These are phyloP conservation scores for Hypomyces rosellus DNA, from an alignment of 2,329 filamentous ascomycete genomes.

Conservation along the genomic window DNA sequence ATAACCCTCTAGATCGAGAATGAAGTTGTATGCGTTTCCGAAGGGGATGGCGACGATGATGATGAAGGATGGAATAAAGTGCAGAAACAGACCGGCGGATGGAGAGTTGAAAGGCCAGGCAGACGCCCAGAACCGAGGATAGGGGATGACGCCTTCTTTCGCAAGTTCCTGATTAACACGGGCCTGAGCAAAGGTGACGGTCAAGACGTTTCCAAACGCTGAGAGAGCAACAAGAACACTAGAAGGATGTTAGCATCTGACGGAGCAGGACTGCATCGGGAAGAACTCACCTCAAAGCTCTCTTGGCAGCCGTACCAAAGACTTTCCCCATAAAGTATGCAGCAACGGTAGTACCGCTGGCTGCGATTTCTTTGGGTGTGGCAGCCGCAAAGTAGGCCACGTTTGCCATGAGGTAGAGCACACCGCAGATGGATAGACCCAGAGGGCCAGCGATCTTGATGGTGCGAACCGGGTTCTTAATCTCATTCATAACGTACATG, in stretches of 20 bases:
- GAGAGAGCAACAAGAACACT: constrained; percentile 15
- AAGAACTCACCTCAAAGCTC: constrained; percentile 11
- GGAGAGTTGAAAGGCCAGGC: constrained; percentile 15
- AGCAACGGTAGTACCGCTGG: constrained; percentile 15
- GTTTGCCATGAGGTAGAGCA: constrained; percentile 14
- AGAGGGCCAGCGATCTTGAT: constrained; percentile 15
- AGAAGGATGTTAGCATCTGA: neutral
- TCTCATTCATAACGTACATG: constrained; percentile 16
- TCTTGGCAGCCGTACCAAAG: constrained; percentile 12
- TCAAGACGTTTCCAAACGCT: constrained; percentile 15
- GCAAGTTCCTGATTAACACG: constrained; percentile 16
- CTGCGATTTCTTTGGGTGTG: constrained; percentile 11
- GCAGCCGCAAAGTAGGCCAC: constrained; percentile 15
- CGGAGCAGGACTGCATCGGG: no score
- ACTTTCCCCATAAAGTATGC: constrained; percentile 16
- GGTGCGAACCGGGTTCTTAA: constrained; percentile 14
- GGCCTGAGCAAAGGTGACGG: constrained; percentile 14
- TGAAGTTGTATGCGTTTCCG: constrained; percentile 14
- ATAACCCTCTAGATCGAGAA: constrained; percentile 14
- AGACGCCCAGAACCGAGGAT: constrained; percentile 14
- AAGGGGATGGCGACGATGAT: constrained; percentile 18
- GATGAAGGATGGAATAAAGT: constrained; percentile 15
- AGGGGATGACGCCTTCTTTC: constrained; percentile 14
- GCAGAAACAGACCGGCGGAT: constrained; percentile 12
- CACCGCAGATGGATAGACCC: constrained; percentile 13